Evolutionary conservation across 257 asterid genomes (phyloP).

Genomic region (Plantago major): DNA sequence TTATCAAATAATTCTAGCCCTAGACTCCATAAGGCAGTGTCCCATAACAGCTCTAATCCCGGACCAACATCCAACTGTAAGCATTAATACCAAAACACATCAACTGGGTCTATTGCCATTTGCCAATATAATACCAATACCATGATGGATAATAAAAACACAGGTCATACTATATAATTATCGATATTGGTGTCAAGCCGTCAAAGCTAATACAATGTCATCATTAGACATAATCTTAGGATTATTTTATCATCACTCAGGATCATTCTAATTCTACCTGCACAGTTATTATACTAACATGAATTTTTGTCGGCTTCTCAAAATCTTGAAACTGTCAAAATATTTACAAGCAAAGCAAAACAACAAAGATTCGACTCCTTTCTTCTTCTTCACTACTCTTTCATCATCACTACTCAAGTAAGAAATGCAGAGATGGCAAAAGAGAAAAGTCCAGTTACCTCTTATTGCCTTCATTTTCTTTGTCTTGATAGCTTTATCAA

Average conservation of each 20-base stretch:
- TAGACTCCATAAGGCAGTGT: too few relatives aligned
- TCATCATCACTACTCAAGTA: not conserved
- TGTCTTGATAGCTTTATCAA: slow-evolving; percentile 44
- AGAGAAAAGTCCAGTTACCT: slow-evolving; percentile 58
- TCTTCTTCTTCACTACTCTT: slow-evolving; percentile 12
- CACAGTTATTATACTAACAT: slow-evolving; percentile 4
- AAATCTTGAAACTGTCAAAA: slow-evolving; percentile 19
- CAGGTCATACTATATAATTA: too few relatives aligned
- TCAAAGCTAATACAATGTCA: not conserved
- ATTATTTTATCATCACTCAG: not conserved
- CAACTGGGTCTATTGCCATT: too few relatives aligned
- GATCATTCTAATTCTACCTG: slow-evolving; percentile 4
- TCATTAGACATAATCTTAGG: not conserved
- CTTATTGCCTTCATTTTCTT: slow-evolving; percentile 46
- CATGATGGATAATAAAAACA: too few relatives aligned
- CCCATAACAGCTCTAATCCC: too few relatives aligned
- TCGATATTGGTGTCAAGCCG: too few relatives aligned
- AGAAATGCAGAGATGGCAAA: slow-evolving; percentile 61
- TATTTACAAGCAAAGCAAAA: not conserved
- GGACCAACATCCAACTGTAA: too few relatives aligned
- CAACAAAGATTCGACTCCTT: slow-evolving; percentile 1
- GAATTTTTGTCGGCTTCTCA: slow-evolving; percentile 33
- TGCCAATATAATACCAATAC: too few relatives aligned
- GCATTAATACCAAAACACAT: too few relatives aligned
- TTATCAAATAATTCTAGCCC: too few relatives aligned